These are phyloP conservation scores for Huntiella abstrusa DNA, from an alignment of 2,329 filamentous ascomycete genomes.

Conservation along the genomic window DNA sequence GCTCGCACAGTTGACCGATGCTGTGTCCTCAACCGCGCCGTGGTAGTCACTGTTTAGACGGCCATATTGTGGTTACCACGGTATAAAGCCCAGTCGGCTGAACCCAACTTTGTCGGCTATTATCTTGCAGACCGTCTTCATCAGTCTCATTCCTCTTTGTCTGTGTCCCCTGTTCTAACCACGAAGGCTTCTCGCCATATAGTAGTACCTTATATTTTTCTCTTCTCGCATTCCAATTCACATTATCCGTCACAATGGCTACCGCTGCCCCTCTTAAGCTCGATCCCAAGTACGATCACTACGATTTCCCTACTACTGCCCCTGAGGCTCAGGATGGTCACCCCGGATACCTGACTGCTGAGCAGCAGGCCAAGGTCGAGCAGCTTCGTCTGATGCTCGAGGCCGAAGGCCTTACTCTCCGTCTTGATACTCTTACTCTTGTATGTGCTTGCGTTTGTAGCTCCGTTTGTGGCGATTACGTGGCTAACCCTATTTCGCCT, in stretches of 20 bases:
- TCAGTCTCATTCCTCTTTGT: too few relatives aligned
- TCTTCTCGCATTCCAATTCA: neutral
- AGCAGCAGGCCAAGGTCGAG: conserved; percentile 76
- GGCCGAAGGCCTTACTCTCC: conserved; percentile 59
- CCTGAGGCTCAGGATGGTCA: conserved; percentile 56
- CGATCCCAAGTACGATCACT: conserved; percentile 88
- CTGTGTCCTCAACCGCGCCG: too few relatives aligned
- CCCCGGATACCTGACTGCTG: conserved; percentile 66
- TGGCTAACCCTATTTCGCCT: neutral
- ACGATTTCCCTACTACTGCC: conserved; percentile 73
- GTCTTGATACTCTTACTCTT: conserved; percentile 82
- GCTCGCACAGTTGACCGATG: too few relatives aligned
- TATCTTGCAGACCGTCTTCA: too few relatives aligned
- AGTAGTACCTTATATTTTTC: too few relatives aligned
- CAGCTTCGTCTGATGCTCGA: conserved; percentile 78
- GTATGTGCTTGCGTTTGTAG: conserved; percentile 27
- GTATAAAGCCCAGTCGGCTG: too few relatives aligned
- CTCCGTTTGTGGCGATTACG: neutral
- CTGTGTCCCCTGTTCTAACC: too few relatives aligned
- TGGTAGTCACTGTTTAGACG: too few relatives aligned
- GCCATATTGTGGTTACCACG: too few relatives aligned
- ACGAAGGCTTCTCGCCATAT: too few relatives aligned
- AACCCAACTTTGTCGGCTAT: too few relatives aligned
- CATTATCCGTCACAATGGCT: conserved; percentile 8
- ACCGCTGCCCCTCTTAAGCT: conserved; percentile 27